Evolutionary conservation across 768 basidiomycete genomes (phyloP), one percentile per base, ranked within the genome.

Genomic region (Amanita polypyramis): DNA sequence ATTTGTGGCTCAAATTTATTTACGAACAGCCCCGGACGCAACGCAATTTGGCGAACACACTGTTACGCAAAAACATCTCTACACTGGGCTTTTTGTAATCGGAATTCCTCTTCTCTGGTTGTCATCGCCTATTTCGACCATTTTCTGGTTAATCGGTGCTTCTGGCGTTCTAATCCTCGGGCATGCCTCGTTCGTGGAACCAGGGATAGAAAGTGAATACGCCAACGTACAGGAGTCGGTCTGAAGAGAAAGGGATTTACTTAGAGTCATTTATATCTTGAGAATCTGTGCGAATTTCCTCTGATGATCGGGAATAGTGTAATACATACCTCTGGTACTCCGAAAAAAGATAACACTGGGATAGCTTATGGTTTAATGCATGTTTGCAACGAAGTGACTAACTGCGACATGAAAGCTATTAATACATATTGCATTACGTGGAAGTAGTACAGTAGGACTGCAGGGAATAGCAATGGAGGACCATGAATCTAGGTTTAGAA

Each of bases 81-180:
- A 96, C 70, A 84, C 75, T 34, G 80, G 66, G 35, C 83, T 98
- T 23, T 94, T 98, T 67, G 81, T 92, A 54, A 84, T 96, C 58
- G 94, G 94, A 40, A 72, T 96, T 44, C 92, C 92, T 2, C 72
- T 97, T 43, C 77, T 98, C 50, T 90, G 81, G 79, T 66, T 76
- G 60, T 68, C 85, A 5, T 82, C 82, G 23, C 86, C 88, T 4
- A 69, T 90, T 57, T 65, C 72, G 69, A 86, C 88, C 20, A 79
- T 97, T 67, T 96, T 98, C 76, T 95, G 91, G 90, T 74, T 97
- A 56, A 82, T 95, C 51, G 92, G 93, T 15, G 85, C 87, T 1
- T 92, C 89, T 1, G 74, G 78, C 15, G 73, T 94, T 52, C 69
- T 95, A 52, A 88, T 98, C 58, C 70, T 95, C 52, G 80, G 72